These are phyloP conservation scores for Aspergillus cristatus DNA, from an alignment of 495 filamentous ascomycete species.

Conservation along the genomic window DNA sequence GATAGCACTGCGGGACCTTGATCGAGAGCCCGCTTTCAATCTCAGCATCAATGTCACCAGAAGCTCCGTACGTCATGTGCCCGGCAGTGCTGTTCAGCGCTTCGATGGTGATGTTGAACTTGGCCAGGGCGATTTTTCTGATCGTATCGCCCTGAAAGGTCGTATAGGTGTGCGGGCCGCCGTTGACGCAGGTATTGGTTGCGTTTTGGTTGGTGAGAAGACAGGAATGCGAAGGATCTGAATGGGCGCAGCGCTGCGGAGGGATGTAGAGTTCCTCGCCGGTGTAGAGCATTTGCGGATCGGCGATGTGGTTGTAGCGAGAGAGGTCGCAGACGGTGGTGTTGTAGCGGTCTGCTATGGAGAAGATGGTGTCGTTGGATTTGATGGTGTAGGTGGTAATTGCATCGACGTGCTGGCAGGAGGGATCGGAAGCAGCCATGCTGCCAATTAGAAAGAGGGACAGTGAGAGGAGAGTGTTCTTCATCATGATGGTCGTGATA, in stretches of 20 bases:
- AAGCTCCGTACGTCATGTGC: background rate
- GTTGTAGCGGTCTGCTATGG: conserved; percentile 4
- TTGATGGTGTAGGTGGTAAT: background rate
- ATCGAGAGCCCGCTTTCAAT: conserved; percentile 3
- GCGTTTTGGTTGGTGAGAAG: conserved; percentile 3
- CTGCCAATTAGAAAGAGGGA: too few relatives aligned
- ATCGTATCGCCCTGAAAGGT: conserved; percentile 10
- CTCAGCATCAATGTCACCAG: background rate
- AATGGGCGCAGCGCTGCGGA: conserved; percentile 1
- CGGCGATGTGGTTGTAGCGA: conserved; percentile 9
- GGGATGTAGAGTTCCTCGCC: conserved; percentile 8
- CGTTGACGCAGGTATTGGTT: conserved; percentile 5
- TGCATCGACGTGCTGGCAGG: background rate
- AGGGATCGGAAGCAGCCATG: too few relatives aligned
- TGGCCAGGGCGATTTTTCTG: conserved; percentile 8
- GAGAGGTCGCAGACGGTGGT: conserved; percentile 10
- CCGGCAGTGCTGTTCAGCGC: background rate
- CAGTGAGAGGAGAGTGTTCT: too few relatives aligned
- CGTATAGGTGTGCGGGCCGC: conserved; percentile 9
- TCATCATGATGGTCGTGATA: too few relatives aligned
- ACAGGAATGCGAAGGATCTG: conserved; percentile 6
- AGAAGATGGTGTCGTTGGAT: conserved; percentile 6
- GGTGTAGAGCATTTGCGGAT: conserved; percentile 5
- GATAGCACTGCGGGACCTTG: conserved; percentile 12
- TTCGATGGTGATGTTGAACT: conserved; percentile 8